Conservation (phyloP, 1,284 basidiomycete genomes). For the Ustilago loliicola region DNA sequence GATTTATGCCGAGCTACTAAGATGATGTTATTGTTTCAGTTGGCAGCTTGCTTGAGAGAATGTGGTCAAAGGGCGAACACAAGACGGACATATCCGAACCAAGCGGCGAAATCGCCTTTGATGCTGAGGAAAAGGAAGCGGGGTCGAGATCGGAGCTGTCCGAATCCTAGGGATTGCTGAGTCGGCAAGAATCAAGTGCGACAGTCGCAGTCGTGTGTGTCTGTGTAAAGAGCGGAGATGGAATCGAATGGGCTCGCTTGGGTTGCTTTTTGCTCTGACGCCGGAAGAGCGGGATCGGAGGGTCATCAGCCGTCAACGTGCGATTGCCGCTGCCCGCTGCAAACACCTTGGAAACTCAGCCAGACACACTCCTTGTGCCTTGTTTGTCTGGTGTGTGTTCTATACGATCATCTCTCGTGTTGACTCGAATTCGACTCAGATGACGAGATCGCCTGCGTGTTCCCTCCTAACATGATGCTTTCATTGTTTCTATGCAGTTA, state of each 20-base stretch:
- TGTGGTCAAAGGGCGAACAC: background rate
- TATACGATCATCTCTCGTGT: background rate
- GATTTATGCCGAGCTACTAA: background rate
- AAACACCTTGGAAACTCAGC: background rate
- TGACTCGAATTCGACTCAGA: background rate
- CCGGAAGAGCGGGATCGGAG: background rate
- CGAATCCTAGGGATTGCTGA: background rate
- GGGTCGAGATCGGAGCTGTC: background rate
- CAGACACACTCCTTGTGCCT: background rate
- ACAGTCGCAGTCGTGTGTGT: background rate
- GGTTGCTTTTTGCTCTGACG: background rate
- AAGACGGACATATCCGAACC: background rate
- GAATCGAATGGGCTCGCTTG: background rate
- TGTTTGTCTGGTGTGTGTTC: too few relatives aligned
- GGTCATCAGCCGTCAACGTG: background rate
- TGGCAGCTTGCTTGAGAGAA: background rate
- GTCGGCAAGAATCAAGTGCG: background rate
- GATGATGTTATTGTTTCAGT: background rate
- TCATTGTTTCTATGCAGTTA: background rate
- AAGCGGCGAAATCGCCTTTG: slow-evolving; percentile 3
- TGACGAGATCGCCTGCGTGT: background rate
- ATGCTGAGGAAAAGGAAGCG: background rate
- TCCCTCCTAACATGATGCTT: background rate
- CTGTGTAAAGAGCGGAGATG: background rate
- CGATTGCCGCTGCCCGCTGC: background rate